Conservation (phyloP, 805 yeast species). For the Nakazawaea ambrosiae region DNA sequence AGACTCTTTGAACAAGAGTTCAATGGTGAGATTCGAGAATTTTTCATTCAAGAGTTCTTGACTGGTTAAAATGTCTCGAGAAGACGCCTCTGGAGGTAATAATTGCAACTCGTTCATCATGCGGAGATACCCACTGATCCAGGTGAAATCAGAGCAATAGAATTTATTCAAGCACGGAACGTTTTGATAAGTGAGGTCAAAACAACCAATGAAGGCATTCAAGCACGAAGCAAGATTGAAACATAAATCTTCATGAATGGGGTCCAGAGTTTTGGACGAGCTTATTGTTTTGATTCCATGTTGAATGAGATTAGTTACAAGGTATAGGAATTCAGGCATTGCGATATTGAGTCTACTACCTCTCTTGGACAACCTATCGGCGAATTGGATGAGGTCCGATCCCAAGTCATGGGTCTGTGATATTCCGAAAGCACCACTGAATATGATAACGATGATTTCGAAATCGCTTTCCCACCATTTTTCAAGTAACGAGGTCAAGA, state of each 20-base stretch:
- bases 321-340: slow-evolving; percentile 36
- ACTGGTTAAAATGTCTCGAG: not conserved
- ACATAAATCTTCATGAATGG: not conserved
- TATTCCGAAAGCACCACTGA: slow-evolving; percentile 41
- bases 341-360: slow-evolving; percentile 17
- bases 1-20: slow-evolving; percentile 3
- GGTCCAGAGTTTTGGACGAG: not conserved
- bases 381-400: slow-evolving; percentile 11
- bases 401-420: slow-evolving; percentile 19
- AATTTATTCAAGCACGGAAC: slow-evolving; percentile 9
- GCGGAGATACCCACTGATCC: slow-evolving; percentile 2
- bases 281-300: slow-evolving; percentile 8
- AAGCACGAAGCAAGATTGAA: slow-evolving; percentile 9
- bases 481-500: slow-evolving; percentile 36
- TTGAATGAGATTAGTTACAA: slow-evolving; percentile 14
- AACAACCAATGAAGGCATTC: slow-evolving; percentile 7
- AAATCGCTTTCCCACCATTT: slow-evolving; percentile 40
- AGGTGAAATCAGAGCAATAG: slow-evolving; percentile 4
- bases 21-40: slow-evolving; percentile 3
- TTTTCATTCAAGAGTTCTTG: not conserved
- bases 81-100: not conserved
- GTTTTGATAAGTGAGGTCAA: slow-evolving; percentile 7
- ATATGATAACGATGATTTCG: slow-evolving; percentile 32
- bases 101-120: not conserved
- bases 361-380: slow-evolving; percentile 14